Base-by-base conservation (phyloP, 2,329 filamentous ascomycete species). In the Trichoderma atroviride region DNA sequence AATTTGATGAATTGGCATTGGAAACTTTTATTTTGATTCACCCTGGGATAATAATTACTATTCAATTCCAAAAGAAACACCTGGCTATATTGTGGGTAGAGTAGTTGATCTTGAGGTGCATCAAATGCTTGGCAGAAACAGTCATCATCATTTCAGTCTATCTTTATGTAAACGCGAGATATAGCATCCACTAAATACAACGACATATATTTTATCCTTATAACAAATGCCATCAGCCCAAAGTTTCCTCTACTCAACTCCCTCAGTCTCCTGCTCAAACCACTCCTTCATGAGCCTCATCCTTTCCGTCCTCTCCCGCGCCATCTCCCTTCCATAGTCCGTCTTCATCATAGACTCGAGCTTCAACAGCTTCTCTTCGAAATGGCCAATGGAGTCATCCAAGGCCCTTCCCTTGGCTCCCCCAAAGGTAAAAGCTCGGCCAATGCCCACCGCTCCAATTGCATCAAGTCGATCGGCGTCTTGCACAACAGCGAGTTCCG, bases 381-480 rank as follows among this genome's bases (percentile, higher is more conserved):
- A 93, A 82, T 96, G 93, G 59, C 87, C 83, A 71, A 96, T 87
- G 6, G 89, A 88, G 58, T 88, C 86, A 50, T 84, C 84, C 84
- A 96, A 81, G 55, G 83, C 85, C 29, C 83, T 81, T 5, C 79
- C 78, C 78, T 86, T 88, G 13, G 89, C 90, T 0, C 91, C 94
- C 0, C 91, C 88, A 78, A 89, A 97, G 4, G 80, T 76, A 73
- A 82, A 82, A 7, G 76, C 88, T 55, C 95, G 84, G 2, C 88
- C 94, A 69, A 97, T 90, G 0, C 95, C 95, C 35, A 97, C 87
- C 0, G 92, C 93, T 0, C 94, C 95, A 61, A 97, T 89, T 4
- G 94, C 92, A 80, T 98, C 95, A n/a, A 98, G 83, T 7, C 94
- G 86, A 81, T 97, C 95, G 4, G 94, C 94, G 79, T 97, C 95